These are phyloP conservation scores for Erodium texanum DNA, from an alignment of 441 rosid species.

Conservation along the genomic window DNA sequence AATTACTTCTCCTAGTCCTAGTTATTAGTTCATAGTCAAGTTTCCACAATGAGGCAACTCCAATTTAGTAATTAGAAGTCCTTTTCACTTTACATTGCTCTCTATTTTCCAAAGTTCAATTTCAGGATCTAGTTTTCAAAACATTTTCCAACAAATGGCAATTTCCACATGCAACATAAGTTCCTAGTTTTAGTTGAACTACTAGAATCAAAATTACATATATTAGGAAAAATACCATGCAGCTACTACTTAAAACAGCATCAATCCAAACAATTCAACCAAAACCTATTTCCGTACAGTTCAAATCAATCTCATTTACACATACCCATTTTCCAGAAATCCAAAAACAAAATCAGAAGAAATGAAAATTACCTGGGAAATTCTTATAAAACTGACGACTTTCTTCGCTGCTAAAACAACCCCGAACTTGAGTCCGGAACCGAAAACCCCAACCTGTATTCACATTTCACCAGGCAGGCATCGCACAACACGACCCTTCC, in stretches of 20 bases:
- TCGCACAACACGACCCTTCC: neutral
- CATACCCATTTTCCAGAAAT: neutral
- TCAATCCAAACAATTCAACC: neutral
- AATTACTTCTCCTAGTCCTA: neutral
- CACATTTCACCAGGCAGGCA: conserved; percentile 13
- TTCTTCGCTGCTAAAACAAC: conserved; percentile 58
- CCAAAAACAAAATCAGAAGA: neutral
- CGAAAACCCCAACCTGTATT: conserved; percentile 12
- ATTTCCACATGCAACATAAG: neutral
- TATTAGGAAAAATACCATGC: neutral
- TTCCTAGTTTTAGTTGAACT: neutral
- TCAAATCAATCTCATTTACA: neutral
- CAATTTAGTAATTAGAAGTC: no score
- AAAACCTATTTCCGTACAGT: neutral
- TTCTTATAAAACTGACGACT: conserved; percentile 19
- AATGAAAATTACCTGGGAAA: conserved; percentile 22
- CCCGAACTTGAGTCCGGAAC: conserved; percentile 33
- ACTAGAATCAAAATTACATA: neutral
- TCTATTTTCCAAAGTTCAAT: neutral
- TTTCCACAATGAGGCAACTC: no score
- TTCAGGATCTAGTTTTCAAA: neutral
- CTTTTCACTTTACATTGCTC: no score
- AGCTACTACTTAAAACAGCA: no score
- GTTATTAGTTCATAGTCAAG: no score
- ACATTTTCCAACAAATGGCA: neutral